Evolutionary conservation across 208 protist species (phyloP).

Genomic region (Acanthamoeba culbertsoni): DNA sequence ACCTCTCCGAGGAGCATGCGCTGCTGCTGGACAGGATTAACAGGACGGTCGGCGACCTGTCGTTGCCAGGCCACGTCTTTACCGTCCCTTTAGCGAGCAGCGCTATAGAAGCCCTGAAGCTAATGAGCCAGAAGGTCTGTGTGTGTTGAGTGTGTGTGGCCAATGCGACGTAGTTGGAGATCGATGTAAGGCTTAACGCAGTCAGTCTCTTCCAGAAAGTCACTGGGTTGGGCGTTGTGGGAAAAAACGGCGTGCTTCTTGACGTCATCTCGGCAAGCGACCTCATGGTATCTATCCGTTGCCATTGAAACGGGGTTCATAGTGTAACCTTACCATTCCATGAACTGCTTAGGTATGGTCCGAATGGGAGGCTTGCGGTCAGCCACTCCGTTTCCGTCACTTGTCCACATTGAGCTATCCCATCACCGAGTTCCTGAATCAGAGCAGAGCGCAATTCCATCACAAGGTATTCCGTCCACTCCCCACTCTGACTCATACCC

Average conservation of each 20-base stretch:
- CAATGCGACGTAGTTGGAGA: background rate
- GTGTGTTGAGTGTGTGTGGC: background rate
- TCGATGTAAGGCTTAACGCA: background rate
- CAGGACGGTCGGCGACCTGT: background rate
- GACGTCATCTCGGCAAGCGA: background rate
- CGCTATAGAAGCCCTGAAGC: background rate
- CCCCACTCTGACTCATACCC: background rate
- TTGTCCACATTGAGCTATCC: background rate
- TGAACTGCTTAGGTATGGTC: background rate
- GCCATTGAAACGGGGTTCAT: too few species aligned
- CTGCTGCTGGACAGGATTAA: background rate
- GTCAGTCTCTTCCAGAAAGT: too few species aligned
- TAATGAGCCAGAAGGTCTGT: background rate
- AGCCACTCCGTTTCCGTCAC: conserved; percentile 1
- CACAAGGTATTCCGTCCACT: background rate
- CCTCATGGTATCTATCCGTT: background rate
- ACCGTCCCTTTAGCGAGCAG: background rate
- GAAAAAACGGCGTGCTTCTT: background rate
- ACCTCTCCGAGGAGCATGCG: conserved; percentile 11
- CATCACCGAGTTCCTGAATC: background rate
- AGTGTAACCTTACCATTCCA: too few species aligned
- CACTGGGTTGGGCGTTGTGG: background rate
- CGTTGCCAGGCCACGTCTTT: background rate
- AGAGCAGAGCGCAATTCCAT: background rate
- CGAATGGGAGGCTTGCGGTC: background rate